Percentiles rank a stretch among this genome's conserved stretches.
These are phyloP conservation scores for Tilletia horrida DNA, from an alignment of 1,284 basidiomycete species.

Conservation along the genomic window DNA sequence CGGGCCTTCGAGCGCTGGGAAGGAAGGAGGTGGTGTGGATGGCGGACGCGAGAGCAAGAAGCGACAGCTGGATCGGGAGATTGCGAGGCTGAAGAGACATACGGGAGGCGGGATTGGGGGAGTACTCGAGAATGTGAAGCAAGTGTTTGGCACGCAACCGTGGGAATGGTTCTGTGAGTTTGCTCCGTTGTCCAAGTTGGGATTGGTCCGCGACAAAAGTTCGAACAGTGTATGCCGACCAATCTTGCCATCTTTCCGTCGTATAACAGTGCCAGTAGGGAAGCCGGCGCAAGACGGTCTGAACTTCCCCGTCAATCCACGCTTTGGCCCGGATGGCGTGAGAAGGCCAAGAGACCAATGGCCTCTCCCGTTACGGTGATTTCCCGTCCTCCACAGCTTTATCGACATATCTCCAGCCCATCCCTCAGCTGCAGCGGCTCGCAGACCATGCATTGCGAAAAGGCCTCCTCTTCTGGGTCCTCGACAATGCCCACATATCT, in stretches of 20 bases:
- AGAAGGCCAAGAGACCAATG: conserved; percentile 68
- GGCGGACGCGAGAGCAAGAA: neutral
- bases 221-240: conserved; percentile 20
- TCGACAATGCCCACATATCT: neutral
- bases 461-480: neutral
- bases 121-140: conserved; percentile 65
- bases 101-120: conserved; percentile 51
- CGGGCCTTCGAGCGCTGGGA: neutral
- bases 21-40: neutral
- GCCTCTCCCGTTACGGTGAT: conserved; percentile 58
- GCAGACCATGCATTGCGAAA: no score
- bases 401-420: no score
- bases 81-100: neutral
- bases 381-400: no score
- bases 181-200: neutral
- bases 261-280: conserved; percentile 63
- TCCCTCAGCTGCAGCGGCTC: no score
- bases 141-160: conserved; percentile 68
- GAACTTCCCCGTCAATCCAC: conserved; percentile 67
- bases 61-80: neutral
- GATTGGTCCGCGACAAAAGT: no score
- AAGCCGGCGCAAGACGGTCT: conserved; percentile 64
- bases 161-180: conserved; percentile 64
- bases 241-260: conserved; percentile 16
- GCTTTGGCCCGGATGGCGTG: conserved; percentile 68